Base-by-base conservation (phyloP, 139 green algal genomes). In the Volvox africanus region DNA sequence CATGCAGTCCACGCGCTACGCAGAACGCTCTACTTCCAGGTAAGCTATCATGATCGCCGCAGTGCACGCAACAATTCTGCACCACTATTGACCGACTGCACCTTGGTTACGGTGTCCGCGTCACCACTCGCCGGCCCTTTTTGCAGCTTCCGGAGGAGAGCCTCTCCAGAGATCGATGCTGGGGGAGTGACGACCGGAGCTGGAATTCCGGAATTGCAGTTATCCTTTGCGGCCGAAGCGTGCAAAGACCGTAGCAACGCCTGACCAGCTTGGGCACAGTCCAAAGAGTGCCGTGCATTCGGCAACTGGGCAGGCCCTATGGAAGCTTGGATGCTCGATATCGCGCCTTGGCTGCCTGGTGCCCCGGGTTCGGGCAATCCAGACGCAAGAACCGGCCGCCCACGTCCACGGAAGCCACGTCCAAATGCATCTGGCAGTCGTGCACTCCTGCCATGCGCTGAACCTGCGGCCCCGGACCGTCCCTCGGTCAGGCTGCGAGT, bases 71-170 rank as follows among this genome's bases (percentile, higher is more conserved):
- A 37, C 36, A 89, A 24, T 18, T 89, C 83, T 6, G 33, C 26
- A 2, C 83, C 83, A 22, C 83, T 80, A 24, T 89, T 65, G 1
- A 89, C 36, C 24, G 83, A 89, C 67, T 80, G 83, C 67, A 37
- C 28, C 83, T 89, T 89, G 26, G 35, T n/a, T 50, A 68, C 68
- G 2, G 82, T 35, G 11, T 79, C 65, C 22, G 33, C 62, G 1
- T 33, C 78, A 26, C 9, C 37, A 26, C 26, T 30, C 0, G 24
- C 82, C 22, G 12, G 33, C 21, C 55, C 33, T 1, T 67, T 67
- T 73, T 89, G 35, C 22, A 89, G 68, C 83, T 89, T 36, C 26
- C 68, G 68, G 26, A 89, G 67, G 14, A 89, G 83, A 19, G 36
- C 67, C 26, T 67, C 83, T 0, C 83, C 83, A 1, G 83, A 68